phyloP scores from a whole-genome alignment of 2,329 filamentous ascomycete genomes.

The Chlorencoelia australis region DNA sequence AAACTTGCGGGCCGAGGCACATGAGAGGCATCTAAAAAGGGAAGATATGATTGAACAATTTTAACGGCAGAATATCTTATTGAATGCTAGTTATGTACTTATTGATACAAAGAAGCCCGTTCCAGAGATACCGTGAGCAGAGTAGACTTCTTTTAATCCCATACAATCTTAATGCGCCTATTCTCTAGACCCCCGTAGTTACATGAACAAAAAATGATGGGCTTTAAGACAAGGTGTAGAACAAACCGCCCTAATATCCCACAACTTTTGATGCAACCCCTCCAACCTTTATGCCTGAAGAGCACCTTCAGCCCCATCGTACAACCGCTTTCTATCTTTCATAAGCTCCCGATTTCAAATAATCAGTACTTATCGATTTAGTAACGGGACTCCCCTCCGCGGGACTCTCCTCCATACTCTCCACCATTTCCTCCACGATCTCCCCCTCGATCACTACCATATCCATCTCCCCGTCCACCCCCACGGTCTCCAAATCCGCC shows the following conservation, averaged over 20 bases:
- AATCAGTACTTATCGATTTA: too few species aligned
- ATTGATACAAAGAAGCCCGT: too few species aligned
- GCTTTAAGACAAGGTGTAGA: slow-evolving; percentile 20
- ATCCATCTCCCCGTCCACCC: slow-evolving; percentile 2
- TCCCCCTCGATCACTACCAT: slow-evolving; percentile 1
- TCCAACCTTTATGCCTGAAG: slow-evolving; percentile 4
- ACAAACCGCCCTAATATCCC: slow-evolving; percentile 7
- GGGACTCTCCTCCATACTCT: background rate
- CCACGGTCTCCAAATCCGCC: slow-evolving; percentile 2
- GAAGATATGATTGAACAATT: too few species aligned
- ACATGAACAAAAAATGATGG: too few species aligned
- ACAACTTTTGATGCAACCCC: slow-evolving; percentile 19
- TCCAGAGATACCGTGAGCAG: too few species aligned
- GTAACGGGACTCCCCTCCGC: background rate
- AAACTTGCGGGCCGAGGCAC: too few species aligned
- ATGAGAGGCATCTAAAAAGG: too few species aligned
- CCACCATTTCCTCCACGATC: background rate
- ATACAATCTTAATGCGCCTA: too few species aligned
- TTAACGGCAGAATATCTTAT: too few species aligned
- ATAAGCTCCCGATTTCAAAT: background rate
- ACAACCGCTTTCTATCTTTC: slow-evolving; percentile 3
- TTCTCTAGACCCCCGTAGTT: too few species aligned
- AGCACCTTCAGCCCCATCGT: slow-evolving; percentile 7
- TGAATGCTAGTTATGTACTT: too few species aligned
- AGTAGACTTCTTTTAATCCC: too few species aligned